Base-by-base conservation (phyloP, 495 filamentous ascomycete species). In the Trichoderma reesei region DNA sequence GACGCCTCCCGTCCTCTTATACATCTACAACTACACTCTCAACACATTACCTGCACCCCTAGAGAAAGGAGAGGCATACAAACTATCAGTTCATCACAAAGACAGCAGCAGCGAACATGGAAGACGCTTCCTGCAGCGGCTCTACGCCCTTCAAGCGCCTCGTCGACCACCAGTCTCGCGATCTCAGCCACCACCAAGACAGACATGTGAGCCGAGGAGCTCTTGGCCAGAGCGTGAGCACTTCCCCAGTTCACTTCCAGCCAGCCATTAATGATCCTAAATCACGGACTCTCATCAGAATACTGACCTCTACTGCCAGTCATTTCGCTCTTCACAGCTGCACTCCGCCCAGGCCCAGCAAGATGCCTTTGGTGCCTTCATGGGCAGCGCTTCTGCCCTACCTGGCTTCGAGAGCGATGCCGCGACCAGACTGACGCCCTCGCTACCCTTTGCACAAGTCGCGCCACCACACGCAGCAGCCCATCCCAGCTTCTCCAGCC, bases 111-210 rank as follows among this genome's bases (percentile, higher is more conserved):
- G 26, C 26, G 26, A 26, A 26, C 54, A 65, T 65, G 63, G 63
- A 41, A 60, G 68, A 14, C 48, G 65, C 44, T 44, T 61, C 63
- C 14, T 63, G 65, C 51, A 54, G 36, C 38, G 65, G 64, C 38
- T 64, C 67, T 16, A 61, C 36, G 48, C 65, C 59, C 65, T 82
- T 91, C 41, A 85, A 88, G 68, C 86, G 81, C 66, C 87, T 90
- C 68, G 83, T 86, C 70, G 88, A 91, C 71, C 87, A 90, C 75
- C 75, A 84, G 1, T 76, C 80, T 10, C 76, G 82, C 39, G 87
- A 91, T 70, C 75, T 85, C 33, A 85, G 84, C 5, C 78, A 90
- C 54, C 88, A 91, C 66, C 88, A 90, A 71, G 88, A 91, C 71
- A 82, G 86, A 59, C 68, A 90, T 42, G 72, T 72, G 39, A 75